Conservation (phyloP, 192 early-diverging fungal species). For the Geranomyces variabilis region DNA sequence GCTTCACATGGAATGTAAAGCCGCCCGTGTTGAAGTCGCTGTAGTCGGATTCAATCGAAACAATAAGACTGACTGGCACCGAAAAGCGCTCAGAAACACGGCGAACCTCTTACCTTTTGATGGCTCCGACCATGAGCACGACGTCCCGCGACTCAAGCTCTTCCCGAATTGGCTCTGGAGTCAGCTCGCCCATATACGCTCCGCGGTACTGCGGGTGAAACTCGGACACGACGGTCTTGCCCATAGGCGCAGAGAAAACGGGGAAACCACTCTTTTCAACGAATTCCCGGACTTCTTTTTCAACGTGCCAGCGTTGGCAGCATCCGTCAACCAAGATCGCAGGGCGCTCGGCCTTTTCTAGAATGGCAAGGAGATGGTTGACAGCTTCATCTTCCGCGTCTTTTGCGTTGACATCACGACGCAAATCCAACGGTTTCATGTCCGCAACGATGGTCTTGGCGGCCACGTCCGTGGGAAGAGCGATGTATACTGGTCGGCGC, state of each 20-base stretch:
- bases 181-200: constrained; percentile 44
- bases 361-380: constrained; percentile 34
- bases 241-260: constrained; percentile 51
- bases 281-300: constrained; percentile 39
- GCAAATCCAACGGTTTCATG: constrained; percentile 31
- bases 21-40: constrained; percentile 59
- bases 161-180: constrained; percentile 33
- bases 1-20: constrained; percentile 47
- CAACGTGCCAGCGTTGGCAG: constrained; percentile 37
- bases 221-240: constrained; percentile 46
- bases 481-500: constrained; percentile 49
- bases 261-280: constrained; percentile 44
- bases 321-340: constrained; percentile 54
- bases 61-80: too few species aligned
- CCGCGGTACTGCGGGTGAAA: constrained; percentile 43
- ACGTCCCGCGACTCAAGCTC: constrained; percentile 46
- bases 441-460: constrained; percentile 32
- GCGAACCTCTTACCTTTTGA: constrained; percentile 38
- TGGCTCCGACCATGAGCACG: constrained; percentile 45
- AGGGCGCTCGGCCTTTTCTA: constrained; percentile 43
- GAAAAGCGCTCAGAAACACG: too few species aligned
- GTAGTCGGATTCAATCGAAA: too few species aligned
- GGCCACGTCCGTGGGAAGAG: constrained; percentile 49
- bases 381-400: constrained; percentile 26
- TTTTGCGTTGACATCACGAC: constrained; percentile 33